Conservation (phyloP, 768 basidiomycete species). For the Naganishia kalamii region DNA sequence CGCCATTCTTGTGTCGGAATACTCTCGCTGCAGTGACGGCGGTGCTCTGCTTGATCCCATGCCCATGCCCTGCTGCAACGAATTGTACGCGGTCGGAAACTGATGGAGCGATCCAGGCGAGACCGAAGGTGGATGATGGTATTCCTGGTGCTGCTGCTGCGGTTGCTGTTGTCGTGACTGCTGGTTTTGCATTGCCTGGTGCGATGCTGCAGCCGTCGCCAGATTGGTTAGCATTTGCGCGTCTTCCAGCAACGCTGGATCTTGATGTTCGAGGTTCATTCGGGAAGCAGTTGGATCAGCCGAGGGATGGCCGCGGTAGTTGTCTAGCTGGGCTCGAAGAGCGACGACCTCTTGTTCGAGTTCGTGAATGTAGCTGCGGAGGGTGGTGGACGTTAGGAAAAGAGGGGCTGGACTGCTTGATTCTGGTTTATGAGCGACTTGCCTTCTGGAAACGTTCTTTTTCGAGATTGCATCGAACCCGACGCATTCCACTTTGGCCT, state of each 20-base stretch:
- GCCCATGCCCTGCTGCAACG: background rate
- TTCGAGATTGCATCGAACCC: conserved; percentile 48
- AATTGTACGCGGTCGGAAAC: background rate
- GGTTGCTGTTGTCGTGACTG: background rate
- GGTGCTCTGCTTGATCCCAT: background rate
- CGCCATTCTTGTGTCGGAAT: conserved; percentile 1
- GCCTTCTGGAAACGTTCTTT: conserved; percentile 47
- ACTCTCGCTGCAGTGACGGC: background rate
- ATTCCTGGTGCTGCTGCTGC: background rate
- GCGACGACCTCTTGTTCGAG: conserved; percentile 46
- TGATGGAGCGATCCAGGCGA: conserved; percentile 3
- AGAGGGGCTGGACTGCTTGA: background rate
- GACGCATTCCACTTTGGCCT: conserved; percentile 47
- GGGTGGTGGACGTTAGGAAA: too few species aligned
- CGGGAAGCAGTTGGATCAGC: background rate
- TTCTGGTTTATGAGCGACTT: conserved; percentile 2
- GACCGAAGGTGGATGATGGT: background rate
- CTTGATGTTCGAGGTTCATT: conserved; percentile 3
- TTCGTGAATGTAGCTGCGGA: conserved; percentile 44
- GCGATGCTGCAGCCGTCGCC: conserved; percentile 4
- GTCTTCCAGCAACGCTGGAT: background rate
- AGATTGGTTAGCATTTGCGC: conserved; percentile 11
- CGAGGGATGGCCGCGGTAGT: background rate
- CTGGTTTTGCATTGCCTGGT: conserved; percentile 11
- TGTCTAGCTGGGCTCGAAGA: conserved; percentile 41